Base-by-base conservation (phyloP, 768 basidiomycete genomes). In the Boletus rufocinnamomeus region DNA sequence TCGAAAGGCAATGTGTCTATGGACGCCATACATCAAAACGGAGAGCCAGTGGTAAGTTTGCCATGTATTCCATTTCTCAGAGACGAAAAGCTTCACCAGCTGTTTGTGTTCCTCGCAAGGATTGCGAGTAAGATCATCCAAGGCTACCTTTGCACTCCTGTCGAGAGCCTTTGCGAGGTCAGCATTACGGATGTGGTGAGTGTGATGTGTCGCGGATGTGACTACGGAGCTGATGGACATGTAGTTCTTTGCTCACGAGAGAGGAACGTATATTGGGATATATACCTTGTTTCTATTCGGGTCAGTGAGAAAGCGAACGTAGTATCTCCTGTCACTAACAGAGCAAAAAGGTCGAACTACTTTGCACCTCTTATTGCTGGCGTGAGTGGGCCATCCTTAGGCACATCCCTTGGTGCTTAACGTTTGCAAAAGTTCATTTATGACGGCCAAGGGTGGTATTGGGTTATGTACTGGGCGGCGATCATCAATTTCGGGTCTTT, bases 401-500 rank as follows among this genome's bases (percentile, higher is more conserved):
- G 8, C 32, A 16, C 44, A 34, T 21, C 38, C 43, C 43, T 8
- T 34, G 9, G 11, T 30, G 13, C 62, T 58, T 38, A 57, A 4
- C n/a, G 13, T 25, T 28, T 40, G 25, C 28, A 14, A 27, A 51
- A 65, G 63, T 65, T 65, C 41, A 64, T 65, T 4, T 65, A 58
- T 30, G 63, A 64, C 38, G 56, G 63, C 11, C 63, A 64, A 52
- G 63, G 63, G 4, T 65, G 63, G 63, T 59, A 64, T 32, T 65
- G 63, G 63, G 63, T 64, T 19, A 65, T 65, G 63, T 65, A 65
- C 30, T 64, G 63, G 63, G 63, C 63, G 19, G 63, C 63, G 23
- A 64, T 65, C 30, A 65, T 64, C 56, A 65, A 65, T 40, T 57
- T 61, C 32, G 56, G 46, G 40, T 55, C 63, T 8, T 37, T 64